phyloP scores from a whole-genome alignment of 768 basidiomycete genomes.

The Albatrellus ellisii region DNA sequence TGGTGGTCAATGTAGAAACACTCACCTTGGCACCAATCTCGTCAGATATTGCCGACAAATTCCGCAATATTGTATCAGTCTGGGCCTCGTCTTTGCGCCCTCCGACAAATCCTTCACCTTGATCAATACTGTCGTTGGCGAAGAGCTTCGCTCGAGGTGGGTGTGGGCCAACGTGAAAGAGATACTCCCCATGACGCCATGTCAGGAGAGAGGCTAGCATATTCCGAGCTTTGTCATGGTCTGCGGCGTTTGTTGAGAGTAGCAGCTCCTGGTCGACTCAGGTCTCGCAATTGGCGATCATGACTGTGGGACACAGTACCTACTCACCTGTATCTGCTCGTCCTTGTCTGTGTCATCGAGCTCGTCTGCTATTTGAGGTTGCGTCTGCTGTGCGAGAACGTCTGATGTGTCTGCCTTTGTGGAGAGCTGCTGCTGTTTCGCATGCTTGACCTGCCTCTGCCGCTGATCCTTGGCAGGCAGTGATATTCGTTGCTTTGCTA shows the following conservation, averaged over 20 bases:
- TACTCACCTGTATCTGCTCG: constrained; percentile 39
- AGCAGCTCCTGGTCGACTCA: constrained; percentile 18
- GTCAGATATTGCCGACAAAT: constrained; percentile 40
- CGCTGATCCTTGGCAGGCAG: constrained; percentile 19
- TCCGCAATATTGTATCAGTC: constrained; percentile 30
- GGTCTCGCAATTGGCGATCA: no score
- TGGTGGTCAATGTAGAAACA: constrained; percentile 1
- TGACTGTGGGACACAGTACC: no score
- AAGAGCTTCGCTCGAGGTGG: constrained; percentile 48
- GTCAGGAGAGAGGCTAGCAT: constrained; percentile 55
- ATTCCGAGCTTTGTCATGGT: constrained; percentile 47
- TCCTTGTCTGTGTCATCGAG: constrained; percentile 28
- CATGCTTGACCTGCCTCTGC: constrained; percentile 22
- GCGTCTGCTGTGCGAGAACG: background rate
- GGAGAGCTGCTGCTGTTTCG: constrained; percentile 22
- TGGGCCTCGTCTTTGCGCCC: constrained; percentile 35
- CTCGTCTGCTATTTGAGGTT: background rate
- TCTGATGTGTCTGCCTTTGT: constrained; percentile 10
- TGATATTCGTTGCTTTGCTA: constrained; percentile 44
- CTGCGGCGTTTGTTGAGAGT: constrained; percentile 26
- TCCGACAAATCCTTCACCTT: constrained; percentile 44
- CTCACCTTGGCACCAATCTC: constrained; percentile 73
- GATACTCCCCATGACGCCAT: constrained; percentile 56
- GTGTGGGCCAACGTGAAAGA: constrained; percentile 58
- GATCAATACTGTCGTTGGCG: constrained; percentile 31